A percentile compares a stretch with the other conserved stretches of the same genome.
phyloP scores from a whole-genome alignment of 257 asterid species.

The Solanum tacnaense region DNA sequence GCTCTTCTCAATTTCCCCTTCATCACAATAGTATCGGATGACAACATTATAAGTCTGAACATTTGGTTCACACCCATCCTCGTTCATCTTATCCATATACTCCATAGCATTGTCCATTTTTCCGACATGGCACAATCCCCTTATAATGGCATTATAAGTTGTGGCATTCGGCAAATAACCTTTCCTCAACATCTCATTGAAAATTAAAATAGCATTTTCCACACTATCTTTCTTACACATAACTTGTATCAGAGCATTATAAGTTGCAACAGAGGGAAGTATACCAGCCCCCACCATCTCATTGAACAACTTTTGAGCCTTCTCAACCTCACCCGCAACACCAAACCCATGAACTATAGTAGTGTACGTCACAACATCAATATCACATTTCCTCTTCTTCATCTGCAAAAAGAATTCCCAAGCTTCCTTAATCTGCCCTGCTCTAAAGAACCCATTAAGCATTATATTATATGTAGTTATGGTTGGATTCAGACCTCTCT shows the following conservation, averaged over 20 bases:
- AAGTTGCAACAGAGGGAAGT: conserved; percentile 84
- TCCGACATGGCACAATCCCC: conserved; percentile 76
- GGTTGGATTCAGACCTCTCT: conserved; percentile 61
- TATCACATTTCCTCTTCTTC: conserved; percentile 68
- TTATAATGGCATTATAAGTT: conserved; percentile 57
- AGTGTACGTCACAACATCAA: conserved; percentile 85
- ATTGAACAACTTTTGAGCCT: conserved; percentile 51
- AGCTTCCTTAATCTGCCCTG: conserved; percentile 68
- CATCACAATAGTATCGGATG: conserved; percentile 69
- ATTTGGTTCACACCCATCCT: conserved; percentile 52
- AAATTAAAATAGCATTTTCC: conserved; percentile 55
- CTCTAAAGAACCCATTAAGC: conserved; percentile 68
- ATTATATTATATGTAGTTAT: conserved; percentile 58
- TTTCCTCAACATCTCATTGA: conserved; percentile 68
- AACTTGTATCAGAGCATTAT: conserved; percentile 75
- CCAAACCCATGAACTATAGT: conserved; percentile 86
- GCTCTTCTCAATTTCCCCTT: conserved; percentile 74
- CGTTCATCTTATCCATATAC: conserved; percentile 55
- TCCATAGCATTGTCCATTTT: conserved; percentile 56
- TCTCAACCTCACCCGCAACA: conserved; percentile 61
- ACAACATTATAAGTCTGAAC: conserved; percentile 71
- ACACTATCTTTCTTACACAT: conserved; percentile 77
- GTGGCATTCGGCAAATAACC: conserved; percentile 72
- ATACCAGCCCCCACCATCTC: conserved; percentile 86
- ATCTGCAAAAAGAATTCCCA: conserved; percentile 80